Base-by-base conservation (phyloP, 164 flowering plant genomes). In the Santalum album region DNA sequence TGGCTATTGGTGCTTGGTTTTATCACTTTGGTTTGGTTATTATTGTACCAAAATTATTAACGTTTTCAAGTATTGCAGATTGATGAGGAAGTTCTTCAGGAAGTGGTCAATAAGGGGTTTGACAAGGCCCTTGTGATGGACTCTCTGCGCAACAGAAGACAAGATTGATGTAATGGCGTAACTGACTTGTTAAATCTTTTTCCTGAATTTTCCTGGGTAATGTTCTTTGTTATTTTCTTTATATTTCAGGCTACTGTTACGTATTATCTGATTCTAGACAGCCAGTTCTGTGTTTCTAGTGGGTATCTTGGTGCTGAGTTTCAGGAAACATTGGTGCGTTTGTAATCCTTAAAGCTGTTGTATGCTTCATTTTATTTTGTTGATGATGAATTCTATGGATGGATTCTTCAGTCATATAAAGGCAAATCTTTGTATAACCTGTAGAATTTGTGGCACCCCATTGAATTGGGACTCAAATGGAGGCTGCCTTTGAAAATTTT, bases 291-390 rank as follows among this genome's bases (percentile, higher is more conserved):
- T 52, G 76, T 75, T 63, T 79, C 94, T 29, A 80, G 83, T 75
- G 96, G 94, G 68, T 86, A 89, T 66, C 94, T 92, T 62, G 96
- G 90, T 64, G 88, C 86, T 51, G 96, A 86, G 67, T 92, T 89
- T 67, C 91, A 83, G 67, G 96, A 92, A 69, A 64, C 82, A 12
- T 69, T 83, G 96, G 97, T 90, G 49, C 7, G 77, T 53, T 24
- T 24, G n/a, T 18, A 3, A 29, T 29, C 24, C 40, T 40, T 16
- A 19, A 49, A 10, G 32, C n/a, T 17, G 17, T 7, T 24, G 32
- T 19, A 9, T 17, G 7, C 18, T 4, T 43, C 2, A n/a, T 15
- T 43, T 6, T 43, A 43, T n/a, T 4, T 38, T 5, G 11, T 38
- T 38, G 9, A 2, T 5, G 15, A 7, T 38, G 42, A n/a, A n/a